Percentiles rank a stretch among this genome's conserved stretches.
phyloP scores from a whole-genome alignment of 129 eudicot species.

The Flaveria ramosissima region DNA sequence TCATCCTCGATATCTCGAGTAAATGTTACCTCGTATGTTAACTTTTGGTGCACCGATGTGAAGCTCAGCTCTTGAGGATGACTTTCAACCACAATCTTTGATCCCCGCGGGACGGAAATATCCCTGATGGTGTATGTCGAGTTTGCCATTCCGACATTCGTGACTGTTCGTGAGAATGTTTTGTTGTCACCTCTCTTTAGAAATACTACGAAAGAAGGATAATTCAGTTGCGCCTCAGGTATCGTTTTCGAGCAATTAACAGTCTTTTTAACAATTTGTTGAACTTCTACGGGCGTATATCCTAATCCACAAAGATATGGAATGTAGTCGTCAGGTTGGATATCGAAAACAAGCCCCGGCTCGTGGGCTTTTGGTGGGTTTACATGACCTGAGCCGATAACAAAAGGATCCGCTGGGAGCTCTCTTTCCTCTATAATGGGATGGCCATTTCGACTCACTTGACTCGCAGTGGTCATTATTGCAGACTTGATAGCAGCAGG shows the following conservation, averaged over 20 bases:
- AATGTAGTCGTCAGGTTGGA: conserved; percentile 52
- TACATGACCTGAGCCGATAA: conserved; percentile 61
- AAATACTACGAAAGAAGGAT: conserved; percentile 57
- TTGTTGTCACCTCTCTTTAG: conserved; percentile 21
- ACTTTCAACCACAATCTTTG: conserved; percentile 22
- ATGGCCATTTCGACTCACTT: conserved; percentile 25
- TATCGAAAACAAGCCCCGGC: conserved; percentile 66
- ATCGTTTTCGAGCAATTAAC: conserved; percentile 40
- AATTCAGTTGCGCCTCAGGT: conserved; percentile 54
- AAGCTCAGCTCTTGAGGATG: conserved; percentile 33
- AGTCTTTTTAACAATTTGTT: conserved; percentile 8
- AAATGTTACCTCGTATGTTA: conserved; percentile 44
- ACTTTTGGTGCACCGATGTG: conserved; percentile 35
- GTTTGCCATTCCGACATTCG: conserved; percentile 50
- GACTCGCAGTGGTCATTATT: conserved; percentile 59
- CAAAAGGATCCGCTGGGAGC: conserved; percentile 42
- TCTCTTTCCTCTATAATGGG: conserved; percentile 44
- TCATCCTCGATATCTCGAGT: background rate
- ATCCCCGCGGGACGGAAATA: conserved; percentile 31
- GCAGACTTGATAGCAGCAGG: conserved; percentile 69
- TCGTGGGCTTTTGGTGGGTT: conserved; percentile 54
- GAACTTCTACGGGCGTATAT: conserved; percentile 39
- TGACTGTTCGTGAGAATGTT: conserved; percentile 46
- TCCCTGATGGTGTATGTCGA: conserved; percentile 29
- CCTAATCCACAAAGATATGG: conserved; percentile 61